A percentile compares a stretch with the other conserved stretches of the same genome.
Evolutionary conservation across 345 rosid genomes (phyloP).

Genomic region (Raphanus raphanistrum): DNA sequence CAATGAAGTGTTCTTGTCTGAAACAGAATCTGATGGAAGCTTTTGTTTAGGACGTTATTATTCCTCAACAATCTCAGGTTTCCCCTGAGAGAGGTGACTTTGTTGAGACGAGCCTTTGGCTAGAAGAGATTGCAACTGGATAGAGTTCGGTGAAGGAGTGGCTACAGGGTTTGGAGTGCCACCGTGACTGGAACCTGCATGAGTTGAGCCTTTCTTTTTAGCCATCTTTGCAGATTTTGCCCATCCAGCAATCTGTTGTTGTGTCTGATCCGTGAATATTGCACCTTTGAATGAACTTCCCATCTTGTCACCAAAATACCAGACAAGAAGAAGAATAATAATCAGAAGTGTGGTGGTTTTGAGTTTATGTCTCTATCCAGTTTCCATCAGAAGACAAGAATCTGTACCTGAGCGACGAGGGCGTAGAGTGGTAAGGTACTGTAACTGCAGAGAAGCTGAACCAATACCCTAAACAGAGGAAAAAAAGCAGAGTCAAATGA

Average conservation of each 20-base stretch:
- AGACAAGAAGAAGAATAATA: not conserved
- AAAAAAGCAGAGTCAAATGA: not conserved
- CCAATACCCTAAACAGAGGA: conserved; percentile 43
- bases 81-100: not conserved
- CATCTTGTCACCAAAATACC: conserved; percentile 53
- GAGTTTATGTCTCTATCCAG: conserved; percentile 3
- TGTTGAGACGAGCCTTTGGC: conserved; percentile 19
- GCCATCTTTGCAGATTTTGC: conserved; percentile 50
- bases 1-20: not conserved
- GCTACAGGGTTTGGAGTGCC: not conserved
- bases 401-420: conserved; percentile 74
- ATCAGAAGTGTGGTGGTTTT: not conserved
- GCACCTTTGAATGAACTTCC: conserved; percentile 74
- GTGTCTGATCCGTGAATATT: conserved; percentile 73
- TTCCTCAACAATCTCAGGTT: conserved; percentile 22
- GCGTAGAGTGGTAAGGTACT: conserved; percentile 89
- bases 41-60: not conserved
- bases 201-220: conserved; percentile 40
- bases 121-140: conserved; percentile 31
- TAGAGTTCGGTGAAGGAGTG: conserved; percentile 10
- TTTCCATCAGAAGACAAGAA: not conserved
- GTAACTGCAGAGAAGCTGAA: conserved; percentile 82
- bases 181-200: conserved; percentile 24
- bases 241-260: conserved; percentile 68
- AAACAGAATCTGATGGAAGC: not conserved